Base-by-base conservation (phyloP, 202 grass and related monocot species). In the Cymbopogon flexuosus region DNA sequence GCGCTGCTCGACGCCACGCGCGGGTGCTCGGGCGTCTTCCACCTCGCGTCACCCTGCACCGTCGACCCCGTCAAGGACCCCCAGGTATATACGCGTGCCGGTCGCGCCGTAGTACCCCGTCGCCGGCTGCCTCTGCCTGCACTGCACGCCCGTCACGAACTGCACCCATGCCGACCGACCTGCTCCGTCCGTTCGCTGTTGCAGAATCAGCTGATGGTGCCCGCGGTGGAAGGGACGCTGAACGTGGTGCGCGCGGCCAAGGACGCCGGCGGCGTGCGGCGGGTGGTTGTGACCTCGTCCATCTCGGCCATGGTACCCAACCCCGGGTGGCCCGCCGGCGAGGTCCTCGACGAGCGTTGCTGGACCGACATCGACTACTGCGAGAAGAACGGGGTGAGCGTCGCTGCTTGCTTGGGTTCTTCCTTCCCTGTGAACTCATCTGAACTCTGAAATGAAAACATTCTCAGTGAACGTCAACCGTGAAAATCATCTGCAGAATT, bases 331-430 rank as follows among this genome's bases (percentile, higher is more conserved):
- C 92, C 95, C 15, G 92, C 86, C 13, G 90, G 79, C 65, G 79
- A 82, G 27, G 80, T 89, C 10, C 82, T 34, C 74, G 92, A 98
- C 61, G 92, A 98, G 88, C 86, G 69, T 60, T 95, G 88, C 75
- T 95, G 90, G 96, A 99, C 96, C 15, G 90, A 99, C 81, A 23
- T 95, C 46, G 92, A 93, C 56, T 91, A 95, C 79, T 95, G 92
- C 88, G 37, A 91, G 82, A 81, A 95, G 86, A 89, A 98, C 56
- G 86, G 86, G 90, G 95, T 93, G 63, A 72, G 67, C 31, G 1
- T 70, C 4, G 54, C 6, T 14, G 18, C 0, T 13, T 1, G 14
- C 47, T 51, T 51, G 47, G 47, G 15, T 19, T 54, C 51, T 54
- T 54, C 5, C 49, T 19, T 54, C 52, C 52, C 18, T 21, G n/a